These are phyloP conservation scores for Nemania sp. DNA, from an alignment of 2,329 filamentous ascomycete species.

Conservation along the genomic window DNA sequence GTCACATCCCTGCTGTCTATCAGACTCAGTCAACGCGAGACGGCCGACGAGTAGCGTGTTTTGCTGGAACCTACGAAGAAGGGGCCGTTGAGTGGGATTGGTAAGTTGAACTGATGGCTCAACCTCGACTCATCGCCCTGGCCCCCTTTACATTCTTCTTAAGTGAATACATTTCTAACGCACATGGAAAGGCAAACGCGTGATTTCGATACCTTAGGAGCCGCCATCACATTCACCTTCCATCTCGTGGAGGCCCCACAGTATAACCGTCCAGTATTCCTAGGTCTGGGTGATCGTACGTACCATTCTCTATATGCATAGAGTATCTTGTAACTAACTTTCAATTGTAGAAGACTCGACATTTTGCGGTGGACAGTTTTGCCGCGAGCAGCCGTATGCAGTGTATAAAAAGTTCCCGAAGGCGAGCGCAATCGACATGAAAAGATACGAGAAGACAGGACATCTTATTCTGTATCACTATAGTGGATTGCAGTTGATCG, in stretches of 20 bases:
- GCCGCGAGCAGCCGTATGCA: constrained; percentile 34
- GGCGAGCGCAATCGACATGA: constrained; percentile 33
- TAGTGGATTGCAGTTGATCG: constrained; percentile 14
- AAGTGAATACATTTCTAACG: background rate
- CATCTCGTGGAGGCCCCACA: constrained; percentile 36
- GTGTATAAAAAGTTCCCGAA: constrained; percentile 34
- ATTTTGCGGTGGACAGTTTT: constrained; percentile 35
- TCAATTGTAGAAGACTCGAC: constrained; percentile 32
- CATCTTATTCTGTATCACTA: constrained; percentile 39
- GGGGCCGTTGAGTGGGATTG: constrained; percentile 31
- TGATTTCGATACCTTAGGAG: constrained; percentile 41
- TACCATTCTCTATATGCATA: background rate
- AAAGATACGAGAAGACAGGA: constrained; percentile 36
- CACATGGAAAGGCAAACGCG: constrained; percentile 18
- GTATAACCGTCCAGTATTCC: constrained; percentile 39
- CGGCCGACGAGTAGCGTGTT: constrained; percentile 38
- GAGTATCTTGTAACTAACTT: background rate
- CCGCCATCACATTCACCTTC: constrained; percentile 40
- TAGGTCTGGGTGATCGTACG: constrained; percentile 38
- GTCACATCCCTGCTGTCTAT: constrained; percentile 31
- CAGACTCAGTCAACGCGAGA: constrained; percentile 39
- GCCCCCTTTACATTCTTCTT: background rate
- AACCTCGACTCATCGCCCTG: background rate
- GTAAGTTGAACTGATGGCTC: constrained; percentile 10
- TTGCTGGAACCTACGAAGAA: constrained; percentile 37